A percentile compares a stretch with the other conserved stretches of the same genome.
Evolutionary conservation across 2,329 filamentous ascomycete genomes (phyloP).

Genomic region (Botrytis fragariae): DNA sequence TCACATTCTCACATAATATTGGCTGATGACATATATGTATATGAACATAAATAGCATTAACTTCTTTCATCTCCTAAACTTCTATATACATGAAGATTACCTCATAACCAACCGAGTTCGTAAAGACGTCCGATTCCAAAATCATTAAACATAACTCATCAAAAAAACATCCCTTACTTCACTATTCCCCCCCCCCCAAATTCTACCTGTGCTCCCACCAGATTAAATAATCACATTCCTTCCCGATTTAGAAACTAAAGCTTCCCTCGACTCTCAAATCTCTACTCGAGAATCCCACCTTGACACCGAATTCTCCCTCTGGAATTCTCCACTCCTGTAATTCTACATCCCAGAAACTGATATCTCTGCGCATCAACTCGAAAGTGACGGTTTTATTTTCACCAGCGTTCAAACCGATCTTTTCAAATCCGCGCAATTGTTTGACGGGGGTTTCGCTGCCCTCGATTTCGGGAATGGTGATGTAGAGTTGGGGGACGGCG

Average conservation of each 20-base stretch:
- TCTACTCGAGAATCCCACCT: conserved; percentile 29
- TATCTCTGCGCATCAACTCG: conserved; percentile 71
- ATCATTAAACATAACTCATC: conserved; percentile 1
- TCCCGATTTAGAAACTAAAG: conserved; percentile 2
- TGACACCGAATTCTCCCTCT: conserved; percentile 25
- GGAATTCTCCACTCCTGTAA: conserved; percentile 72
- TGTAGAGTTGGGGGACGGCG: conserved; percentile 41
- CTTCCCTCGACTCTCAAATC: conserved; percentile 27
- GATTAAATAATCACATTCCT: neutral
- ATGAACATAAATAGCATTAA: neutral
- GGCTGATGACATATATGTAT: neutral
- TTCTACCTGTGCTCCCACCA: neutral
- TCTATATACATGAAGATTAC: neutral
- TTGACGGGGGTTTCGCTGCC: conserved; percentile 43
- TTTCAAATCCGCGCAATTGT: conserved; percentile 74
- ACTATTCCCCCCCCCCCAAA: neutral
- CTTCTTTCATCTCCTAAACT: neutral
- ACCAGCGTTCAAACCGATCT: conserved; percentile 69
- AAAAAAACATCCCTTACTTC: neutral
- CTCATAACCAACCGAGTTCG: neutral
- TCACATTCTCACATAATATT: neutral
- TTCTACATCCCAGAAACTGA: conserved; percentile 78
- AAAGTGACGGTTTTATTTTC: conserved; percentile 62
- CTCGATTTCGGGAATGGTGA: conserved; percentile 3
- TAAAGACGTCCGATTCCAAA: neutral